These are phyloP conservation scores for Aspergillus conjunctus DNA, from an alignment of 495 filamentous ascomycete species.

Conservation along the genomic window DNA sequence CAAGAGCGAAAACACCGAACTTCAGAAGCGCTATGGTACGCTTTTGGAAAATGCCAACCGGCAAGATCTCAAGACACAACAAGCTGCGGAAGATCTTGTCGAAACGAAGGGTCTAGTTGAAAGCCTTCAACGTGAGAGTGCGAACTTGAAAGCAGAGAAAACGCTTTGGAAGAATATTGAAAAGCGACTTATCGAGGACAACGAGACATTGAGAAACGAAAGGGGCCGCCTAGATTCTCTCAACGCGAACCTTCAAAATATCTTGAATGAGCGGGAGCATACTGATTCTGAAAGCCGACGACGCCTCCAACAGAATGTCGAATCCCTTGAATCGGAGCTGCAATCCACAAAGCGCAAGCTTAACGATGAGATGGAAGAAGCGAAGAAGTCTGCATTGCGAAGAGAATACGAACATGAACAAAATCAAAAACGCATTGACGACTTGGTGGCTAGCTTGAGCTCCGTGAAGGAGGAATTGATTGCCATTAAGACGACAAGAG, in stretches of 20 bases:
- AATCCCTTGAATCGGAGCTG: slow-evolving; percentile 77
- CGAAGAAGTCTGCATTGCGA: slow-evolving; percentile 72
- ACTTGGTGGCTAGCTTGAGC: slow-evolving; percentile 76
- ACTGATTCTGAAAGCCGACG: slow-evolving; percentile 79
- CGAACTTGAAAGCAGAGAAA: slow-evolving; percentile 92
- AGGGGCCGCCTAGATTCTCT: slow-evolving; percentile 75
- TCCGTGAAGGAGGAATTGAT: slow-evolving; percentile 81
- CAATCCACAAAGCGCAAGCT: slow-evolving; percentile 79
- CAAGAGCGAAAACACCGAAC: slow-evolving; percentile 78
- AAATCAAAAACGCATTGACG: slow-evolving; percentile 84
- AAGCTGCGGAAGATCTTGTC: slow-evolving; percentile 89
- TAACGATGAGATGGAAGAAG: slow-evolving; percentile 78
- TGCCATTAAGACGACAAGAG: slow-evolving; percentile 78
- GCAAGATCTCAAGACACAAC: slow-evolving; percentile 85
- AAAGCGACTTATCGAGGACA: slow-evolving; percentile 81
- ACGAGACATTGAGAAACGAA: slow-evolving; percentile 80
- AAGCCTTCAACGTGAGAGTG: slow-evolving; percentile 84
- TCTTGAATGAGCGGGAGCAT: slow-evolving; percentile 88
- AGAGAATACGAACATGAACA: slow-evolving; percentile 89
- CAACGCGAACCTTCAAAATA: slow-evolving; percentile 75
- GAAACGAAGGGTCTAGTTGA: slow-evolving; percentile 80
- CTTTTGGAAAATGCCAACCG: slow-evolving; percentile 81
- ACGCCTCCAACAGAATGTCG: slow-evolving; percentile 72
- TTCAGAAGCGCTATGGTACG: slow-evolving; percentile 75
- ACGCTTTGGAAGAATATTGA: slow-evolving; percentile 90